Percentiles rank a stretch among this genome's conserved stretches.
These are phyloP conservation scores for Xanthoconium stramineum DNA, from an alignment of 768 basidiomycete genomes.

Conservation along the genomic window DNA sequence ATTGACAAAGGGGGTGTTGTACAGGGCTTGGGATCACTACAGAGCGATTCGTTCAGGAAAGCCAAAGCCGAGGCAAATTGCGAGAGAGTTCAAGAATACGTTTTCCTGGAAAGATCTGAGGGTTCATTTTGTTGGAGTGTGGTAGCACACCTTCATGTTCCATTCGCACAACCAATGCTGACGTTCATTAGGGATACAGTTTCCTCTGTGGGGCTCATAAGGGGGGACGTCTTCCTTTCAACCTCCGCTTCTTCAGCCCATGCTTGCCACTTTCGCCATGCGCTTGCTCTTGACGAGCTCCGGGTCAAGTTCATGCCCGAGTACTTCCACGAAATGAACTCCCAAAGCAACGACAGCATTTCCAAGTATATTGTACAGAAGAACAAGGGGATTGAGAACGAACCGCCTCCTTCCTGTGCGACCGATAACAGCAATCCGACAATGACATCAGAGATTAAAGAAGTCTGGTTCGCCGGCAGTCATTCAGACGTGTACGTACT, in stretches of 20 bases:
- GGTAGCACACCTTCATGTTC: neutral
- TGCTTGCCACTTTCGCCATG: conserved; percentile 14
- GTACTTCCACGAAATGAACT: conserved; percentile 6
- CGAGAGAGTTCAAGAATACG: conserved; percentile 37
- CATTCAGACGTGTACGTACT: conserved; percentile 35
- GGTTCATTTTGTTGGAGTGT: neutral
- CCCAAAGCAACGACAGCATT: conserved; percentile 9
- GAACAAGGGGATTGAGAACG: neutral
- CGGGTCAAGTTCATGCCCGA: too few species aligned
- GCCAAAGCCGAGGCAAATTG: conserved; percentile 5
- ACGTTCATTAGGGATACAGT: conserved; percentile 3
- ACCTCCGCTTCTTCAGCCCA: neutral
- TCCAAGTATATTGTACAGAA: conserved; percentile 11
- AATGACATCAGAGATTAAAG: conserved; percentile 36
- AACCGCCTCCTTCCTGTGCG: too few species aligned
- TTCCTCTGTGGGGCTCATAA: neutral
- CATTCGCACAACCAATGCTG: neutral
- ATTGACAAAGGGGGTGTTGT: neutral
- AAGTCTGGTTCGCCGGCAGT: conserved; percentile 65
- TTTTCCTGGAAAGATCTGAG: conserved; percentile 17
- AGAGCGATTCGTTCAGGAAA: neutral
- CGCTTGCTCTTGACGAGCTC: neutral
- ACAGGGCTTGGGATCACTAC: conserved; percentile 6
- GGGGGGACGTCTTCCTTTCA: conserved; percentile 3
- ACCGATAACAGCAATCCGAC: neutral